These are phyloP conservation scores for Osmozyma mogii DNA, from an alignment of 805 yeast species.

Conservation along the genomic window DNA sequence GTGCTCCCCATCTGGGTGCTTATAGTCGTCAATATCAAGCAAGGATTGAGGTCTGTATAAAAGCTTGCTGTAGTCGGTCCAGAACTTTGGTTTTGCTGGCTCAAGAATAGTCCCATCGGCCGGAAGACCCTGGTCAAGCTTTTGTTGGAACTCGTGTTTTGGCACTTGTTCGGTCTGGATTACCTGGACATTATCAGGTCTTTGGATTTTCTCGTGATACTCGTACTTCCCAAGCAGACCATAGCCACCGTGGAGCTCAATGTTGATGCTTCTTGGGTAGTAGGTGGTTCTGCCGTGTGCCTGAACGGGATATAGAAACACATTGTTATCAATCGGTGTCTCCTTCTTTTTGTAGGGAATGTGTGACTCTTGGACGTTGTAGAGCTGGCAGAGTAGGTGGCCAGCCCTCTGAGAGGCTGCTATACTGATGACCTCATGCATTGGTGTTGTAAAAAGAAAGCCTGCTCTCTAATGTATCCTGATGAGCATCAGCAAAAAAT, in stretches of 20 bases:
- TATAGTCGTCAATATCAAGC: slow-evolving; percentile 53
- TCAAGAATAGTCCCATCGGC: slow-evolving; percentile 22
- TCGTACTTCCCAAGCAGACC: slow-evolving; percentile 60
- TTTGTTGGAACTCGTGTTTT: slow-evolving; percentile 55
- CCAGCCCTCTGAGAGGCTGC: slow-evolving; percentile 69
- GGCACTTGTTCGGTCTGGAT: slow-evolving; percentile 29
- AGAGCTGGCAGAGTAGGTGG: slow-evolving; percentile 72
- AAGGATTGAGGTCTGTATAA: slow-evolving; percentile 57
- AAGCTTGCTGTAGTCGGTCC: slow-evolving; percentile 76
- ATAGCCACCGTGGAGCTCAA: slow-evolving; percentile 72
- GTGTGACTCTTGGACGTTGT: slow-evolving; percentile 68
- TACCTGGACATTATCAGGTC: slow-evolving; percentile 10
- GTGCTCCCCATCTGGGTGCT: slow-evolving; percentile 24
- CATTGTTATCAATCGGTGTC: slow-evolving; percentile 42
- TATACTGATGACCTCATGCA: slow-evolving; percentile 56
- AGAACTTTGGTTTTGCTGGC: slow-evolving; percentile 42
- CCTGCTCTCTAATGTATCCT: no score
- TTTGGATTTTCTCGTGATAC: slow-evolving; percentile 23
- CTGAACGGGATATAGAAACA: slow-evolving; percentile 20
- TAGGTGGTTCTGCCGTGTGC: slow-evolving; percentile 36
- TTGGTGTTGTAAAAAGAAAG: no score
- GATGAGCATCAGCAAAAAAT: no score
- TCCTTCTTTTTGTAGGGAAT: slow-evolving; percentile 40
- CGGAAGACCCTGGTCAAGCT: slow-evolving; percentile 44
- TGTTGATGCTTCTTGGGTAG: slow-evolving; percentile 74